These are phyloP conservation scores for Aciculosporium take DNA, from an alignment of 2,329 filamentous ascomycete genomes.

Conservation along the genomic window DNA sequence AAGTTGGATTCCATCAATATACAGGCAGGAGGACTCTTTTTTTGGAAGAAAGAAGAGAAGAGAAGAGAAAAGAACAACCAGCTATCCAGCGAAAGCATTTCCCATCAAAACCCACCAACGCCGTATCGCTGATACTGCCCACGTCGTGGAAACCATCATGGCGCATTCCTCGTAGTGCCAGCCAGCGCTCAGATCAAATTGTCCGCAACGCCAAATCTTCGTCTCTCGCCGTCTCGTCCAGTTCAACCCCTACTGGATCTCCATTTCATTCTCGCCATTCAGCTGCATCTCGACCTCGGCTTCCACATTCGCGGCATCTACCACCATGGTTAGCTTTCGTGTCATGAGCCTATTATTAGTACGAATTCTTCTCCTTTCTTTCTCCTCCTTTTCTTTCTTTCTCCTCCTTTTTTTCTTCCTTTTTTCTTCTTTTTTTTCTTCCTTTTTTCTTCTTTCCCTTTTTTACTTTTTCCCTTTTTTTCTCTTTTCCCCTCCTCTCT, in stretches of 20 bases:
- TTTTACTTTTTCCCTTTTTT: no score
- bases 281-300: constrained; percentile 3
- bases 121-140: not conserved
- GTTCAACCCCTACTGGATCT: constrained; percentile 8
- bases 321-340: not conserved
- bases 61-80: not conserved
- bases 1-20: no score
- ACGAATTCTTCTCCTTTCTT: no score
- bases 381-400: no score
- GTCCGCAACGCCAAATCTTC: not conserved
- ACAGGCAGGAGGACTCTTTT: no score
- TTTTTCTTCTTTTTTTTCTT: no score
- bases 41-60: not conserved
- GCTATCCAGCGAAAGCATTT: no score
- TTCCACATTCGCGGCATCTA: constrained; percentile 10
- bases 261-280: constrained; percentile 11
- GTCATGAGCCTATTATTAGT: no score
- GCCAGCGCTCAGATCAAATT: not conserved
- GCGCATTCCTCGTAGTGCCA: fast-evolving
- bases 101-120: not conserved
- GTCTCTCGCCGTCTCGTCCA: not conserved
- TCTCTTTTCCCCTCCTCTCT: no score
- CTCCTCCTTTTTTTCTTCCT: no score
- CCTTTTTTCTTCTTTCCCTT: no score
- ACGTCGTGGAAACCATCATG: not conserved